These are phyloP conservation scores for Cydonia oblonga DNA, from an alignment of 331 rosid species.

Conservation along the genomic window DNA sequence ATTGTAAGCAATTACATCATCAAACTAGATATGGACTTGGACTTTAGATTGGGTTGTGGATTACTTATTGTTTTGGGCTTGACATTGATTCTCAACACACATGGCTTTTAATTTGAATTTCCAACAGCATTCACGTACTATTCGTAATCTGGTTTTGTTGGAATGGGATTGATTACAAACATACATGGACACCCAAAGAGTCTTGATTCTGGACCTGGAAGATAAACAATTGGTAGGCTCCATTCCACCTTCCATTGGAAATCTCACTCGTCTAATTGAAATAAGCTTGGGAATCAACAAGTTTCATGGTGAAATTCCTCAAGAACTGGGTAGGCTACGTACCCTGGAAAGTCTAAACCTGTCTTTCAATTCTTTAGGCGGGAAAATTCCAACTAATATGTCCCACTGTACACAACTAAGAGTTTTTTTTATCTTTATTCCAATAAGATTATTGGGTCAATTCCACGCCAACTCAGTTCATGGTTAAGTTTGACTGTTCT, in stretches of 20 bases:
- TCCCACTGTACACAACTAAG: slow-evolving; percentile 18
- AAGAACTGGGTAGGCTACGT: slow-evolving; percentile 19
- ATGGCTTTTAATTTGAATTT: too few species aligned
- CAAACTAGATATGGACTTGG: too few species aligned
- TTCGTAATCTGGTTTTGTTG: too few species aligned
- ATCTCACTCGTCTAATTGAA: slow-evolving; percentile 28
- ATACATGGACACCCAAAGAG: slow-evolving; percentile 24
- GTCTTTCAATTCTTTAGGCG: slow-evolving; percentile 13
- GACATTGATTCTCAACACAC: too few species aligned
- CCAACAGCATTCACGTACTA: too few species aligned
- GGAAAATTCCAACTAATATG: slow-evolving; percentile 32
- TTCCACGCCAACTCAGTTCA: not conserved
- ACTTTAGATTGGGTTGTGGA: too few species aligned
- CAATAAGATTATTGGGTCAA: not conserved
- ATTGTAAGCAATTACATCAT: too few species aligned
- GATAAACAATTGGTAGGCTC: slow-evolving; percentile 19
- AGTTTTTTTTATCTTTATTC: not conserved
- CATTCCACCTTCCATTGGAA: slow-evolving; percentile 36
- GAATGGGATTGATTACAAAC: too few species aligned
- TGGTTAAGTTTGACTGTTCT: not conserved
- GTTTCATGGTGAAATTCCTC: slow-evolving; percentile 36
- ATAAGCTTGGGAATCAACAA: slow-evolving; percentile 18
- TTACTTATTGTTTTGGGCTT: too few species aligned
- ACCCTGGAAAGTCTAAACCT: slow-evolving; percentile 17
- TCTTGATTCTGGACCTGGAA: slow-evolving; percentile 11